These are phyloP conservation scores for Arthroderma sp. DNA, from an alignment of 2,329 filamentous ascomycete genomes.

Conservation along the genomic window DNA sequence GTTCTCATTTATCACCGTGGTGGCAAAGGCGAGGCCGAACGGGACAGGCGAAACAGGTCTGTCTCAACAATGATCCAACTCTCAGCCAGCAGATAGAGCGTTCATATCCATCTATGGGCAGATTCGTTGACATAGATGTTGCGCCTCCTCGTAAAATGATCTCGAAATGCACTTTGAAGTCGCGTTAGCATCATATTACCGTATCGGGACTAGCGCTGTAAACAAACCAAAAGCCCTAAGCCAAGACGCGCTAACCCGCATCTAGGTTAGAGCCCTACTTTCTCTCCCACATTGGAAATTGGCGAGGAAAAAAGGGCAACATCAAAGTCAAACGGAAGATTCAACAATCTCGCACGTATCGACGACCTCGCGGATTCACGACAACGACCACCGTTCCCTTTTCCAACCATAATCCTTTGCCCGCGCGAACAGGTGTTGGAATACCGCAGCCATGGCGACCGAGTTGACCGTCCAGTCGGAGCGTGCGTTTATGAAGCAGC, in stretches of 20 bases:
- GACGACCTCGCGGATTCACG: constrained; percentile 19
- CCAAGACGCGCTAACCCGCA: constrained; percentile 23
- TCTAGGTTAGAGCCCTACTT: constrained; percentile 13
- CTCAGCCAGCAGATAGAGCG: background rate
- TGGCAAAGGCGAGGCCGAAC: background rate
- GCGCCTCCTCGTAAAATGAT: background rate
- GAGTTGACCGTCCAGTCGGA: constrained; percentile 99
- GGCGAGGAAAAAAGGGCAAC: constrained; percentile 17
- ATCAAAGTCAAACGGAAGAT: constrained; percentile 22
- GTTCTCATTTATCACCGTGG: background rate
- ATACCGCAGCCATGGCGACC: constrained; percentile 73
- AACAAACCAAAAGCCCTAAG: constrained; percentile 37
- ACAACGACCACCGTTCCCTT: constrained; percentile 11
- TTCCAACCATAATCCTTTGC: constrained; percentile 20
- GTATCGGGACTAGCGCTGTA: constrained; percentile 25
- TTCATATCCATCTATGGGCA: background rate
- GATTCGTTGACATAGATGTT: background rate
- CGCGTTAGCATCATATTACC: constrained; percentile 12
- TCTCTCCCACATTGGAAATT: constrained; percentile 28
- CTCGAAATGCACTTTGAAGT: background rate
- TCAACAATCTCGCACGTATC: constrained; percentile 16
- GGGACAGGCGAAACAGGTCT: background rate
- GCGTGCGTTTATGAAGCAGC: constrained; percentile 99
- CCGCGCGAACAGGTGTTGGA: constrained; percentile 21
- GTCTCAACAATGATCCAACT: background rate